Base-by-base conservation (phyloP, 2,329 filamentous ascomycete species). In the Sporothrix pallida region DNA sequence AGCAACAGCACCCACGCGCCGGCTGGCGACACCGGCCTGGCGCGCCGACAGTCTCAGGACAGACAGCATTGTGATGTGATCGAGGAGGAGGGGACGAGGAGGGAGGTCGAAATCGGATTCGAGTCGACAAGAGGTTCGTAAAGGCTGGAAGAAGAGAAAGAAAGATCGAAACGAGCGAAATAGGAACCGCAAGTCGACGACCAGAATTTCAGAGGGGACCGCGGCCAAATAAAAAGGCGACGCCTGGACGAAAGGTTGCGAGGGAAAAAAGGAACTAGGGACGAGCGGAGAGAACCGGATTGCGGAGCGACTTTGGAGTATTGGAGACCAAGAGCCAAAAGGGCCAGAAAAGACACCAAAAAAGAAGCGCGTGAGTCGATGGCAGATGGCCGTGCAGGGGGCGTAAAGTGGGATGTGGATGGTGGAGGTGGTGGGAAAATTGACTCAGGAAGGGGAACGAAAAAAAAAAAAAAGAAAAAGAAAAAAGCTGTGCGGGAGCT, bases 41-140 rank as follows among this genome's bases (percentile, higher is more conserved):
- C 88, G 85, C 80, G 84, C 83, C 77, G 85, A 86, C 77, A 87
- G 79, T 82, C 87, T 85, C 77, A 89, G 81, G 74, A 87, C 83
- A 73, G 88, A 87, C 78, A 90, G 82, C 88, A 90, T 90, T 70
- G 76, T 86, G 82, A 74, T n/a, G 13, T 56, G 15, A 20, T 65
- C 56, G 56, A 44, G 42, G 31, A 37, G 31, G 60, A 42, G 10
- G 46, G 42, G 60, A 13, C 17, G 37, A 31, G 37, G 54, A 42
- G 26, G 65, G 50, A 1, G 72, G 13, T 37, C 31, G 31, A 37
- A 7, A 3, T 37, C 31, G 31, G 48, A 31, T 42, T 62, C 58
- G 58, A 62, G 58, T 26, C 26, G 65, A 26, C 44, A n/a, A 52
- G 37, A 37, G 65, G 65, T 10, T n/a, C 23, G 23, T 23, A 12